phyloP scores from a whole-genome alignment of 2,329 filamentous ascomycete species.

The Colletotrichum sp. region DNA sequence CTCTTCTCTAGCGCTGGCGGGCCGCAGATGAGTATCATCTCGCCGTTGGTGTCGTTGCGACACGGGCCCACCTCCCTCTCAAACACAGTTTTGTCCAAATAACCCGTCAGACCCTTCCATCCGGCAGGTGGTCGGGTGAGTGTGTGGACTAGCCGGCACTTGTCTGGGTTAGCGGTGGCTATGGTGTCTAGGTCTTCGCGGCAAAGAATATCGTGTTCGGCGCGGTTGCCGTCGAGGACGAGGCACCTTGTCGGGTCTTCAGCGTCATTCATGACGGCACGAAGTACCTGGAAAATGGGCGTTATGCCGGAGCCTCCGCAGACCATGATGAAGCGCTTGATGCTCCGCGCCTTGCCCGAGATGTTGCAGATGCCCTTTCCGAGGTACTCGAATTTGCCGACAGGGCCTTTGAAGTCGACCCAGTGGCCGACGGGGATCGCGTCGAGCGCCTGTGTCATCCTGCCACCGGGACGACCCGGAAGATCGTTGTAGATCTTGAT shows the following conservation, averaged over 20 bases:
- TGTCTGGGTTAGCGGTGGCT: conserved; percentile 54
- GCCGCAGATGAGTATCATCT: conserved; percentile 80
- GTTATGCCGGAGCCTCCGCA: conserved; percentile 90
- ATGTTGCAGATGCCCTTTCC: conserved; percentile 70
- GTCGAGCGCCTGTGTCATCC: conserved; percentile 84
- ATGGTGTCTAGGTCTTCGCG: conserved; percentile 73
- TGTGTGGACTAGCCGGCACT: conserved; percentile 71
- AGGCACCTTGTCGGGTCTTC: conserved; percentile 71
- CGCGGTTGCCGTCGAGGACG: conserved; percentile 79
- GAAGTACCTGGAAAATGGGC: conserved; percentile 85
- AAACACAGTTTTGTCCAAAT: conserved; percentile 69
- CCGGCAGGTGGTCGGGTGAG: conserved; percentile 66
- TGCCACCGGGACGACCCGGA: conserved; percentile 65
- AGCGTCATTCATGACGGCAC: conserved; percentile 71
- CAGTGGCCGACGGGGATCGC: conserved; percentile 72
- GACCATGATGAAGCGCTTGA: conserved; percentile 82
- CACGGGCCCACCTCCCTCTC: conserved; percentile 59
- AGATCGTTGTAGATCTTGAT: conserved; percentile 82
- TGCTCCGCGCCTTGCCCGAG: conserved; percentile 56
- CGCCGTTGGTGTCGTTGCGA: conserved; percentile 35
- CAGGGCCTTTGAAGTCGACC: conserved; percentile 87
- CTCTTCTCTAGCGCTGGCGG: conserved; percentile 76
- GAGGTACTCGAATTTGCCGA: conserved; percentile 84
- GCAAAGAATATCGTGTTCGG: conserved; percentile 83
- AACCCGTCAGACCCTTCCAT: conserved; percentile 74